Base-by-base conservation (phyloP, 768 basidiomycete genomes). In the Naganishia friedmannii region DNA sequence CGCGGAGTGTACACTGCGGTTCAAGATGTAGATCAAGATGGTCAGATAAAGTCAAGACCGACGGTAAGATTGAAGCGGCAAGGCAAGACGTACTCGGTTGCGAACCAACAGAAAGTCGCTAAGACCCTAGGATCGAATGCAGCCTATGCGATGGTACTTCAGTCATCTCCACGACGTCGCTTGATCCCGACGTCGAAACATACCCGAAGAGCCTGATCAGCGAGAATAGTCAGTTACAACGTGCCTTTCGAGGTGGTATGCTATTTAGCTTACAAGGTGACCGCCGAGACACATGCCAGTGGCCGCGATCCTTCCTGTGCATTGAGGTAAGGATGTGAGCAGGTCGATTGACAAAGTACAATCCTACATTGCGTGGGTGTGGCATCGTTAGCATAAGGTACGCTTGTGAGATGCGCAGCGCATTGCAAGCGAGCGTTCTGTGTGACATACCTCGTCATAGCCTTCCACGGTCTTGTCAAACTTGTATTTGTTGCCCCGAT, bases 401-500 rank as follows among this genome's bases (percentile, higher is more conserved):
- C n/a, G 37, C 34, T 8, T 3, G 29, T 5, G 26, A 23, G 32
- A 37, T 46, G 13, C 2, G 55, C 17, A 58, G 17, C 5, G 1
- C 1, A 48, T 65, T 48, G 23, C 10, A n/a, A 53, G 13, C 17
- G 9, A 15, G 48, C 23, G 12, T 7, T 28, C 7, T 4, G 19
- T 23, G 37, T 21, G 17, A 58, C 72, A 42, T 74, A 90, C 92
- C 85, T 94, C 92, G 73, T 97, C 90, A 72, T 93, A 97, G 0
- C 90, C 92, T 56, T 86, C 86, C 0, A 97, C 83, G 42, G 87
- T 86, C 84, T 98, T 98, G 82, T 93, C 90, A 31, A 91, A 85
- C 93, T 97, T 97, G 85, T 90, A 95, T 74, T 83, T 86, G 83
- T 98, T 97, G n/a, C 95, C 95, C 73, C 89, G 83, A 78, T 95